These are phyloP conservation scores for Clathrus columnatus DNA, from an alignment of 768 basidiomycete species.

Conservation along the genomic window DNA sequence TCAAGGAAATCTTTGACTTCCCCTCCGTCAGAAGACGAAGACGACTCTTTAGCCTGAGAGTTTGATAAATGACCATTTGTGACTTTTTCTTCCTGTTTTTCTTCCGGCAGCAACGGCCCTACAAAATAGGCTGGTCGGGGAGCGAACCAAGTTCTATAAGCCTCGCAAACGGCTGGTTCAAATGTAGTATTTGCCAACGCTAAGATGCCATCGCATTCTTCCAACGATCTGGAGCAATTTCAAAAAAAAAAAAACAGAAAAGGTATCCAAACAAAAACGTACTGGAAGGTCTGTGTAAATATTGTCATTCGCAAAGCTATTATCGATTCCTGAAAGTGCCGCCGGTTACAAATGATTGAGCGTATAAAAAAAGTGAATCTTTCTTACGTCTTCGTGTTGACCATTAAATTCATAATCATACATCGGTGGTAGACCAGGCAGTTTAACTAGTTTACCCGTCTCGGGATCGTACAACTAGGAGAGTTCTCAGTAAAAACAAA, in stretches of 20 bases:
- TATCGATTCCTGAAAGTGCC: not conserved
- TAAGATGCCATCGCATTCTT: not conserved
- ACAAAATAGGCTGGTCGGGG: not conserved
- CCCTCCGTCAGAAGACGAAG: slow-evolving; percentile 4
- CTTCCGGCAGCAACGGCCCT: not conserved
- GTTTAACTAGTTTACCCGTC: not conserved
- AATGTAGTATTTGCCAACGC: not conserved
- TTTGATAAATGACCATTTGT: not conserved
- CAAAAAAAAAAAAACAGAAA: too few species aligned
- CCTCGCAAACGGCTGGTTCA: not conserved
- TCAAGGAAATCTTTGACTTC: slow-evolving; percentile 16
- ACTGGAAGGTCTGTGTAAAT: not conserved
- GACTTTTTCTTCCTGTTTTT: not conserved
- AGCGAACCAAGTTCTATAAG: not conserved
- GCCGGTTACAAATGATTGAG: not conserved
- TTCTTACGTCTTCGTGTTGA: not conserved
- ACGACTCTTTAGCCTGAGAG: not conserved
- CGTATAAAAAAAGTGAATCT: not conserved
- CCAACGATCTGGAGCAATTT: not conserved
- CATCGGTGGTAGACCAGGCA: slow-evolving; percentile 9
- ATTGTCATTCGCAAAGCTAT: not conserved
- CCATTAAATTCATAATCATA: slow-evolving; percentile 7
- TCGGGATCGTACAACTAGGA: not conserved
- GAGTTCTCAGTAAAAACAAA: not conserved
- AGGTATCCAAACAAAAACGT: too few species aligned